phyloP scores from a whole-genome alignment of 1,284 basidiomycete species.

The Cerrena zonata region DNA sequence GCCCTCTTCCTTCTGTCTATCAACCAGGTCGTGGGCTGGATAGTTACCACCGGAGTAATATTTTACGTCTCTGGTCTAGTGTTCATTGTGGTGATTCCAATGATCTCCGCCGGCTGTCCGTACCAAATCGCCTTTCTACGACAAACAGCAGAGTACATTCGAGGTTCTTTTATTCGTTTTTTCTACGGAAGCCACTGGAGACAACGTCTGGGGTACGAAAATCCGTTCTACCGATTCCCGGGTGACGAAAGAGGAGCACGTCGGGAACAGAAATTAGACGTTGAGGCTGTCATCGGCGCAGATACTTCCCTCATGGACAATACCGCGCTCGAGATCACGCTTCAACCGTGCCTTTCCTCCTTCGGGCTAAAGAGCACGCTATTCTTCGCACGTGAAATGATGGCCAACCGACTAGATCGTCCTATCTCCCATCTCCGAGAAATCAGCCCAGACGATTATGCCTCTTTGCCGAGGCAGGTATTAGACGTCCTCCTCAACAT shows the following conservation, averaged over 20 bases:
- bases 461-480: not conserved
- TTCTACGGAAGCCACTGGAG: not conserved
- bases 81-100: not conserved
- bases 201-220: not conserved
- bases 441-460: not conserved
- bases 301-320: not conserved
- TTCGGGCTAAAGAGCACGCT: not conserved
- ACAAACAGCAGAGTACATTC: not conserved
- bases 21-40: slow-evolving; percentile 26
- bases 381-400: not conserved
- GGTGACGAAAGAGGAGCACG: slow-evolving; percentile 2
- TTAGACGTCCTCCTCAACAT: not conserved
- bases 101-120: not conserved
- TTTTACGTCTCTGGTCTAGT: slow-evolving; percentile 10
- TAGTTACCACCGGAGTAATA: slow-evolving; percentile 28
- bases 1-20: slow-evolving; percentile 32
- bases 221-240: slow-evolving; percentile 1
- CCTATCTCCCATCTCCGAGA: not conserved
- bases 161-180: not conserved
- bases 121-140: not conserved
- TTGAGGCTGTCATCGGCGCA: not conserved
- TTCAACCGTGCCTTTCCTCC: not conserved
- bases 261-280: not conserved
- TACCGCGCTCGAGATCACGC: not conserved
- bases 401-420: not conserved